These are phyloP conservation scores for Magnaporthiopsis rhizophila DNA, from an alignment of 2,329 filamentous ascomycete species.

Conservation along the genomic window DNA sequence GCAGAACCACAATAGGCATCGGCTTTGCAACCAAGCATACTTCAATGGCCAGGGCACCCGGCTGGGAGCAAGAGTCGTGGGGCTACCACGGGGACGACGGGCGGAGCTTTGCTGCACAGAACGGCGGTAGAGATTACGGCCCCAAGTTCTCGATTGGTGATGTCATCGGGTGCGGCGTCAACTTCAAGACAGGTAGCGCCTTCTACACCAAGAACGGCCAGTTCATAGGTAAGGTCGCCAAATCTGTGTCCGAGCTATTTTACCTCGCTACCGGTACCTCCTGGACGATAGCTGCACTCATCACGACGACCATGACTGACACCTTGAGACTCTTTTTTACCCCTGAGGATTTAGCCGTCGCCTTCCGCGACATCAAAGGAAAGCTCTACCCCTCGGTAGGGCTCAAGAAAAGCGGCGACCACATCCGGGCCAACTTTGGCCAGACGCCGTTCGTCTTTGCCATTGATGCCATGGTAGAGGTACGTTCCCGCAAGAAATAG, in stretches of 20 bases:
- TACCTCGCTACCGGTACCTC: too few relatives aligned
- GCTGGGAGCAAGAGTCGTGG: constrained; percentile 62
- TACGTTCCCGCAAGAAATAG: constrained; percentile 33
- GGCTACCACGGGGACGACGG: constrained; percentile 65
- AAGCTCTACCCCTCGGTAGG: constrained; percentile 60
- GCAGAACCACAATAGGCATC: constrained; percentile 52
- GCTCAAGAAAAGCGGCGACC: constrained; percentile 57
- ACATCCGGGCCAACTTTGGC: constrained; percentile 58
- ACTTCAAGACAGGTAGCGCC: constrained; percentile 55
- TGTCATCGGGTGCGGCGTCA: constrained; percentile 57
- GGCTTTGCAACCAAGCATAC: constrained; percentile 51
- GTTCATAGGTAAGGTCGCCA: constrained; percentile 37
- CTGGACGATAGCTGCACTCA: neutral
- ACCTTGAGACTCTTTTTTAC: neutral
- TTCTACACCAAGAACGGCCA: constrained; percentile 63
- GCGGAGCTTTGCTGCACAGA: constrained; percentile 49
- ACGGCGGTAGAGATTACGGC: constrained; percentile 48
- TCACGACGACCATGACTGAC: neutral
- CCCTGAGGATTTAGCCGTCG: constrained; percentile 44
- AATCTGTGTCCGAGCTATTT: neutral
- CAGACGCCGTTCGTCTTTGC: constrained; percentile 79
- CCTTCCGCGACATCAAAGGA: constrained; percentile 56
- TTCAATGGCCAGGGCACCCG: constrained; percentile 47
- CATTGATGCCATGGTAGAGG: constrained; percentile 78
- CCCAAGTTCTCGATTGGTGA: constrained; percentile 48